A percentile compares a stretch with the other conserved stretches of the same genome.
Conservation (phyloP, 192 early-diverging fungal species). For the Kickxella alabastrina region DNA sequence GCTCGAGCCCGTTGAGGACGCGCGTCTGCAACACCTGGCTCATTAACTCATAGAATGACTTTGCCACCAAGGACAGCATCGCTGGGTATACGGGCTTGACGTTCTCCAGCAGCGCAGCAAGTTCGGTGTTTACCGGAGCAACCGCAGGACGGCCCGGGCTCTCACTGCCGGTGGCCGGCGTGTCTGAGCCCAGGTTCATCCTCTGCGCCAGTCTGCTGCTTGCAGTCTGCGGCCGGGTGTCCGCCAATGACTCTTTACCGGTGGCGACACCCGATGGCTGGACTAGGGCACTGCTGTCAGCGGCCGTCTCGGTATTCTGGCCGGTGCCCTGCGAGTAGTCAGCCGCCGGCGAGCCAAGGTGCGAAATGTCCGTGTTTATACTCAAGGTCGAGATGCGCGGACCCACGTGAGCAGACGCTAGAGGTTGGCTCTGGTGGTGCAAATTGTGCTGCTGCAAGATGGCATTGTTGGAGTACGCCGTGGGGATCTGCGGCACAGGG, state of each 20-base stretch:
- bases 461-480: conserved; percentile 10
- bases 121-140: conserved; percentile 28
- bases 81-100: conserved; percentile 68
- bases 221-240: background rate
- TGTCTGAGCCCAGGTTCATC: too few species aligned
- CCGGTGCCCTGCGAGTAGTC: background rate
- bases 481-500: conserved; percentile 38
- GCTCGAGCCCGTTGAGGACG: conserved; percentile 75
- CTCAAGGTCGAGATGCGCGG: background rate
- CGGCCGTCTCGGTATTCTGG: background rate
- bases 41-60: conserved; percentile 58
- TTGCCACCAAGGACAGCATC: conserved; percentile 67
- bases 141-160: background rate
- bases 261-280: too few species aligned
- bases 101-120: conserved; percentile 29
- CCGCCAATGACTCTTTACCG: background rate
- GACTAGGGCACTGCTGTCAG: background rate
- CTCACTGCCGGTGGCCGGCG: background rate
- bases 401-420: background rate
- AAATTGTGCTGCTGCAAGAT: conserved; percentile 5
- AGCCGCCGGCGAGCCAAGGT: background rate
- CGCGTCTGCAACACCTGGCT: conserved; percentile 57
- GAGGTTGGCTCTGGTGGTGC: conserved; percentile 13
- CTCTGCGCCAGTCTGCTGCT: too few species aligned
- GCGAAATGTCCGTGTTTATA: conserved; percentile 6